Percentiles rank a stretch among this genome's conserved stretches.
Evolutionary conservation across 768 basidiomycete species (phyloP).

Genomic region (Antrodiella citrinella): DNA sequence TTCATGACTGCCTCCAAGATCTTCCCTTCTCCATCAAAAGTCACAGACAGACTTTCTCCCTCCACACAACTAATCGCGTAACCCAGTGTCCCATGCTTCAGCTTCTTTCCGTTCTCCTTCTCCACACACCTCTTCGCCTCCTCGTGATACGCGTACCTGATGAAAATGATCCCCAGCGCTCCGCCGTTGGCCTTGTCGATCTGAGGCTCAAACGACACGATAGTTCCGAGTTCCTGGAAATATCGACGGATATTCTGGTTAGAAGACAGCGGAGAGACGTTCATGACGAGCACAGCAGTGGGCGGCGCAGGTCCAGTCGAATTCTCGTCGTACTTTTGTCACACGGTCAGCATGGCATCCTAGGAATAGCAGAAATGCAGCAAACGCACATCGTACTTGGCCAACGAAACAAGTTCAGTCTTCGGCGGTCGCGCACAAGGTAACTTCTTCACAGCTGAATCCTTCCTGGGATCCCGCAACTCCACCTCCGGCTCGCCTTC

Average conservation of each 20-base stretch:
- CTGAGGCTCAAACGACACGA: constrained; percentile 66
- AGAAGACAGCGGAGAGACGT: constrained; percentile 66
- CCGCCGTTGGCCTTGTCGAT: constrained; percentile 75
- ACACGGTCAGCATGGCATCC: no score
- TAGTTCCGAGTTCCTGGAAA: constrained; percentile 53
- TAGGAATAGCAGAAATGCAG: background rate
- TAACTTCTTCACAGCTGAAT: constrained; percentile 24
- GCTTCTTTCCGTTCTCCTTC: constrained; percentile 56
- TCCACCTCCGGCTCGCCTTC: constrained; percentile 33
- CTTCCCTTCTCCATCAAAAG: constrained; percentile 70
- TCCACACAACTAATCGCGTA: constrained; percentile 30
- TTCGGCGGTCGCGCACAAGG: constrained; percentile 22
- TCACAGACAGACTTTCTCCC: constrained; percentile 60
- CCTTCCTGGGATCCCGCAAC: constrained; percentile 49
- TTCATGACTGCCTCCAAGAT: constrained; percentile 57
- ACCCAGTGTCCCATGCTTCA: constrained; percentile 25
- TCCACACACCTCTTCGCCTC: constrained; percentile 63
- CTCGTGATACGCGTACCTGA: constrained; percentile 57
- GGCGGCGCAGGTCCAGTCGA: constrained; percentile 70
- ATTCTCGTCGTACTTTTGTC: constrained; percentile 60
- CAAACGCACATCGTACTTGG: constrained; percentile 52
- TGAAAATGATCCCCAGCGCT: constrained; percentile 72
- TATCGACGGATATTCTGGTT: constrained; percentile 55
- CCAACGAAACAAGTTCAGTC: constrained; percentile 34
- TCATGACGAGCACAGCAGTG: constrained; percentile 61